Evolutionary conservation across 106 monocot species (phyloP), one percentile per base, ranked within the genome.

Genomic region (Posidonia australis): DNA sequence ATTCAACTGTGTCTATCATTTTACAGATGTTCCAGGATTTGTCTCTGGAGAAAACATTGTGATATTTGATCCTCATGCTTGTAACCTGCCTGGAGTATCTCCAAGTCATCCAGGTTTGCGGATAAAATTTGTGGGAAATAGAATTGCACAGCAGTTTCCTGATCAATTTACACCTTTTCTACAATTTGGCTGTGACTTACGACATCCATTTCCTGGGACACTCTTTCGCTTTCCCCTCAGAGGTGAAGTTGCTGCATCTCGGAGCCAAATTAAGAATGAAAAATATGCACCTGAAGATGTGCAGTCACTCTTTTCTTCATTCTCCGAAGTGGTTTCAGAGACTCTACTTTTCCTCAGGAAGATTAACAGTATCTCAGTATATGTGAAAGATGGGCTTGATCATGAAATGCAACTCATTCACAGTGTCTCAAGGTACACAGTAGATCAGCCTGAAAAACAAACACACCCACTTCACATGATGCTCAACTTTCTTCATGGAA

Each of bases 1-100:
- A 47, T 98, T 98, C 74, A 98, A 98, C 70, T 91, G 85, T 78
- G 98, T 98, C 56, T 98, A 98, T 73, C 98, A 98, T 72, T 98
- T 98, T 61, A 98, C 98, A 16, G 98, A 98, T 75, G 81, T 98
- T 41, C 98, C 98, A 63, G 70, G 98, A 17, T 98, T 98, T 83
- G 78, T 98, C 67, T 98, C 98, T 46, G 90, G 98, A 21, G 98
- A 98, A 45, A 98, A 98, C 59, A 83, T 98, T 81, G 98, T 98
- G 31, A 84, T 91, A 64, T 98, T 98, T 78, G 98, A 98, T 71
- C 98, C 98, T 66, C 98, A 98, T 85, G 87, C 98, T 23, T 79
- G 71, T 65, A 72, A 98, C 64, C 75, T 98, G 31, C 98, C 98
- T 61, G 91, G 98, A 62, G 85, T 91, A 68, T 98, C 91, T 73